Base-by-base conservation (phyloP, 208 protist species). In the Crithidia bombi region DNA sequence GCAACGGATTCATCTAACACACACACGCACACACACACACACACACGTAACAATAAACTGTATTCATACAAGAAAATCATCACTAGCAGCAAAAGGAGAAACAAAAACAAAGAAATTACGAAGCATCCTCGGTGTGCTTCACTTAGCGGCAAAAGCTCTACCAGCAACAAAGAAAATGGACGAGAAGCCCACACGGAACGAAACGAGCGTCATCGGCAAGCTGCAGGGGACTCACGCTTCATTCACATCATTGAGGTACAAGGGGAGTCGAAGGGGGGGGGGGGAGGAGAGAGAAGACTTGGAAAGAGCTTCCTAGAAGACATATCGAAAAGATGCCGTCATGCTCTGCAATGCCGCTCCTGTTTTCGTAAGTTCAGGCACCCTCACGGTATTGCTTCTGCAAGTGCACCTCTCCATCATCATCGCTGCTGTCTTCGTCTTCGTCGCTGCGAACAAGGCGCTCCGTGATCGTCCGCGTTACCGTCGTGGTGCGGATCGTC, bases 401-500 rank as follows among this genome's bases (percentile, higher is more conserved):
- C 28, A 36, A 5, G 56, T 21, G 30, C 68, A 67, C 55, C 54
- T 75, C 56, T n/a, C 65, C 68, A 17, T 75, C 63, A 21, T 79
- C 62, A 15, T 88, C 78, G 25, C 80, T 77, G 59, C 73, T 78
- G 51, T 65, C 69, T 35, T 79, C 74, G 44, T 89, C 83, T 32
- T 86, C 82, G 32, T 89, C 80, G 43, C 82, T 93, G 25, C 68
- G 75, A 21, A 89, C 67, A 5, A 84, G 57, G 7, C 70, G 85
- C 70, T 91, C 86, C 58, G 89, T 91, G 49, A 91, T 83, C 47
- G 81, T 88, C 52, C 81, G 80, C 19, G 81, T 87, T 14, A 87
- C 78, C 3, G 89, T 91, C 17, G 81, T 87, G 17, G 84, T 90
- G 50, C 77, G 55, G 41, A 91, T 82, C 11, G 85, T 94, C 28